These are phyloP conservation scores for Globisporangium orthogonon DNA, from an alignment of 352 stramenopile species.

Conservation along the genomic window DNA sequence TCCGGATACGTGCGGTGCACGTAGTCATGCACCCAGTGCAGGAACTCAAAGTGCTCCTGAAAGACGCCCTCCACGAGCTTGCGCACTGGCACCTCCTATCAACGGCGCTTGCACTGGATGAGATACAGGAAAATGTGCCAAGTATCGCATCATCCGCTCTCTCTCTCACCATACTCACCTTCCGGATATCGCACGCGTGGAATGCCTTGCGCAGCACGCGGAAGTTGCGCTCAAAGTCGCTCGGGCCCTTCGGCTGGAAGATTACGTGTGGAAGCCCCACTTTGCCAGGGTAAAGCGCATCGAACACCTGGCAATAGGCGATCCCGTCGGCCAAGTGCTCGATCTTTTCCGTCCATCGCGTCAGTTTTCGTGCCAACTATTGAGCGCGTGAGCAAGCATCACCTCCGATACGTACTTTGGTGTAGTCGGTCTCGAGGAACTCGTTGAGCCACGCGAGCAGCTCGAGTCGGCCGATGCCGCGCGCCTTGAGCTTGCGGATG, in stretches of 20 bases:
- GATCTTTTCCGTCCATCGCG: conserved; percentile 18
- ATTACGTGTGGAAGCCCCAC: conserved; percentile 47
- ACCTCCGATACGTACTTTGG: conserved; percentile 28
- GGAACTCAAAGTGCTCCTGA: conserved; percentile 79
- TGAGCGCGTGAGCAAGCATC: not conserved
- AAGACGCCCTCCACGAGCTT: conserved; percentile 69
- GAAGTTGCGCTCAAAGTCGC: conserved; percentile 66
- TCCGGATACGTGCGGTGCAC: conserved; percentile 67
- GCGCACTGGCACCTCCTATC: conserved; percentile 53
- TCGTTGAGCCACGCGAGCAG: conserved; percentile 76
- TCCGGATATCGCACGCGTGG: conserved; percentile 53
- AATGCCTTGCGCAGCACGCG: conserved; percentile 45
- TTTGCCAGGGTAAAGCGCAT: conserved; percentile 65
- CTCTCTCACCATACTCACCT: conserved; percentile 20
- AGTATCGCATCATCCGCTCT: not conserved
- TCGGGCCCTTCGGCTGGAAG: conserved; percentile 42
- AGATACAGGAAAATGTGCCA: not conserved
- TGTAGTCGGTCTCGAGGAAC: conserved; percentile 79
- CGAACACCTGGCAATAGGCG: conserved; percentile 73
- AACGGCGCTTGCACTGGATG: too few relatives aligned
- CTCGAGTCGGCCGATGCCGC: conserved; percentile 71
- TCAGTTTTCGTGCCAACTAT: not conserved
- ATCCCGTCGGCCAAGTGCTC: conserved; percentile 77
- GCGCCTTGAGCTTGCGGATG: conserved; percentile 68
- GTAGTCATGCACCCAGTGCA: conserved; percentile 80